Base-by-base conservation (phyloP, 1,139 yeast genomes). In the Debaryomyces nepalensis region DNA sequence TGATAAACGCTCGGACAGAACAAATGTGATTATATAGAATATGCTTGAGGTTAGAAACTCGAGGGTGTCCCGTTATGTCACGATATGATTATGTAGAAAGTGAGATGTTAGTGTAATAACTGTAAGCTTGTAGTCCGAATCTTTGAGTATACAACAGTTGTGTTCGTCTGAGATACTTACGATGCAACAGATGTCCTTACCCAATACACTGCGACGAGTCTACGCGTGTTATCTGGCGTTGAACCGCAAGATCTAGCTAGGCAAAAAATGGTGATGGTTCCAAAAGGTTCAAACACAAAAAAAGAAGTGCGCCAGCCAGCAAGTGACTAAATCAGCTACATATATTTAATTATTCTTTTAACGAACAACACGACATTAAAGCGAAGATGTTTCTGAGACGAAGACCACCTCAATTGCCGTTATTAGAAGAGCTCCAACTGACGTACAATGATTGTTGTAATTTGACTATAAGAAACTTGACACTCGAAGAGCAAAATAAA, bases 391-490 rank as follows among this genome's bases (percentile, higher is more conserved):
- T 78, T 53, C 70, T 73, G 47, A 69, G 84, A 58, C 81, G 75
- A 60, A 79, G 70, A 53, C 84, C 84, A 18, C 78, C 81, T 24
- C 79, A 77, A 48, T 61, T 68, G 38, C 59, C 74, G 34, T 73
- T 81, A 5, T 57, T 79, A 16, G 83, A 81, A 27, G 82, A 79
- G 49, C 70, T 84, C 40, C 75, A 81, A 44, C 82, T 78, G 44
- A 64, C 84, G 1, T 84, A 84, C 61, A 73, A 77, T 49, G 84
- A 81, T 48, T 69, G 81, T 45, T 84, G 87, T 42, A 77, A 78
- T 53, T 68, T 69, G 44, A 73, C 87, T 9, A 70, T 84, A 41
- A 69, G 74, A 49, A 79, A 82, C 58, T 58, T 82, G 39, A 71
- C 79, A 4, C 56, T 79, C 19, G 91, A 85, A 54, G 85, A 84